Base-by-base conservation (phyloP, 768 basidiomycete species). In the Xerocomellus chrysenteron region DNA sequence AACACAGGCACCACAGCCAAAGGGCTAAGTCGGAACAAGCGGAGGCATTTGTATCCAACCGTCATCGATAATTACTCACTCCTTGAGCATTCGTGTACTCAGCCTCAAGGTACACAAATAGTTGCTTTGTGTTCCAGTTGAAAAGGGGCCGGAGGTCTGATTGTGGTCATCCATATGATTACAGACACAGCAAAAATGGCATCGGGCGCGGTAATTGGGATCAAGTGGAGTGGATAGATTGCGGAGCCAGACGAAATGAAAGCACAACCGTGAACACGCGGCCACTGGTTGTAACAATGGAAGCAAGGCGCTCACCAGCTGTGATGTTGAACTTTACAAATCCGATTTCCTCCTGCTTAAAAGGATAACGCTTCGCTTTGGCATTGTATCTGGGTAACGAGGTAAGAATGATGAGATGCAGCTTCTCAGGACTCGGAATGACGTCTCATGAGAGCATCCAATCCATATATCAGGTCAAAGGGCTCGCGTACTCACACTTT, bases 91-190 rank as follows among this genome's bases (percentile, higher is more conserved):
- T 89, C 35, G 78, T 79, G 68, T 94, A 95, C 69, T 95, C 92
- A 0, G 90, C 94, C 63, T 86, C 83, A 35, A 96, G 80, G 66
- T 91, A 94, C 13, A 95, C 70, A 70, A 96, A 95, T 12, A 96
- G 67, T 68, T 96, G 94, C 73, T 96, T 96, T n/a, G 94, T 95
- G 72, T 96, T 96, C 93, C 93, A 96, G 73, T 94, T 77, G 74
- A 94, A 96, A 32, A 96, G 78, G 13, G 94, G 84, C 10, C 82
- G 76, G 5, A 96, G 77, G 73, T 96, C 94, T 94, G 60, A 46
- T 24, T 36, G 51, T 37, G 30, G 28, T 44, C 52, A 50, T 47
- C 26, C 51, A 49, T 42, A 47, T 42, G 46, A 52, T 49, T 13
- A 32, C 13, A 40, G n/a, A 47, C 12, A 21, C 36, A 54, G 30